These are phyloP conservation scores for Radiomyces spectabilis DNA, from an alignment of 192 early-diverging fungal species.

Conservation along the genomic window DNA sequence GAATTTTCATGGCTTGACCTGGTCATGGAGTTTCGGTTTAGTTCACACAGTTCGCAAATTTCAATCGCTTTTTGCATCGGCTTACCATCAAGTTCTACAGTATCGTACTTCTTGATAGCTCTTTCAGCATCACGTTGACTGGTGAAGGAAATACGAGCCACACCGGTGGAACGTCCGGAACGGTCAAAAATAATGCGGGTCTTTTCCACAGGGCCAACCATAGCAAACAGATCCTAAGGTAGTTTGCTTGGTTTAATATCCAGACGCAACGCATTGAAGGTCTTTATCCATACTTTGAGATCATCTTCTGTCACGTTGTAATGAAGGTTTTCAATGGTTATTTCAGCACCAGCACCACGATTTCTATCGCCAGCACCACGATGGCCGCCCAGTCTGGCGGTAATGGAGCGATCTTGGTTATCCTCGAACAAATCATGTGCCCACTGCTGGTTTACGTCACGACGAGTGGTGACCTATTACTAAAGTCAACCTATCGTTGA, in stretches of 20 bases:
- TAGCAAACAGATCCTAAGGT: conserved; percentile 41
- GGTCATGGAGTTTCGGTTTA: background rate
- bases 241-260: background rate
- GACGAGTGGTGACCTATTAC: background rate
- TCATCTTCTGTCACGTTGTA: conserved; percentile 53
- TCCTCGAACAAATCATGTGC: conserved; percentile 38
- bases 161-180: conserved; percentile 46
- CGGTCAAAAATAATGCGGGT: conserved; percentile 35
- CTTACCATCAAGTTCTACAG: conserved; percentile 45
- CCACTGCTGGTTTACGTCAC: conserved; percentile 18
- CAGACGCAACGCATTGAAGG: background rate
- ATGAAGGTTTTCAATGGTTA: conserved; percentile 45
- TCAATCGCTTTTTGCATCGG: background rate
- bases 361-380: background rate
- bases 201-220: conserved; percentile 38
- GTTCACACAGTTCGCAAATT: background rate
- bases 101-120: conserved; percentile 42
- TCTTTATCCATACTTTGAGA: conserved; percentile 30
- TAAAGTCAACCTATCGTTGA: background rate
- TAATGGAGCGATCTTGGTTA: conserved; percentile 1
- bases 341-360: background rate
- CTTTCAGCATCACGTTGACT: conserved; percentile 28
- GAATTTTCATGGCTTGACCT: conserved; percentile 22
- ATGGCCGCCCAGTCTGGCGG: conserved; percentile 10
- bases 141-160: conserved; percentile 38